Base-by-base conservation (phyloP, 495 filamentous ascomycete species). In the Aspergillus indologenus region DNA sequence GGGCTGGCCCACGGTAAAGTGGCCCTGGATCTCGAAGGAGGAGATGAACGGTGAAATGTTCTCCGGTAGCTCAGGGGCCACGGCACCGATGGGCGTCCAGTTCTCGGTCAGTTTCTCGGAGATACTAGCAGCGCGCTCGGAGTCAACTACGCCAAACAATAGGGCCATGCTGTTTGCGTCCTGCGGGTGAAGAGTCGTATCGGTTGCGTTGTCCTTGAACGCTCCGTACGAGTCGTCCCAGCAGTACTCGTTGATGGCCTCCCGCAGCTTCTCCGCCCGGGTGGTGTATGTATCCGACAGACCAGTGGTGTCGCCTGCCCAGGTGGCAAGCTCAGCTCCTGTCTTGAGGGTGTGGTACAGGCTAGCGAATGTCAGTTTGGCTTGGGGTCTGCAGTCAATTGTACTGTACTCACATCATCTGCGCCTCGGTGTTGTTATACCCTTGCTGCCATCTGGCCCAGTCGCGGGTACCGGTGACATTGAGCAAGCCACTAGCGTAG, bases 11-110 rank as follows among this genome's bases (percentile, higher is more conserved):
- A 79, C 81, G 5, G 73, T 69, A 34, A 77, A 74, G 61, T 87
- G 85, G 9, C 78, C 82, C 64, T 85, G 79, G 19, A 87, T 72
- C 61, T 88, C 84, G 54, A 87, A 84, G 11, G 80, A 79, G 9
- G 79, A 81, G 29, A 83, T 80, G 68, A 88, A 87, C 1, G 85
- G 83, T 5, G 77, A 83, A 47, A 88, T 80, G 59, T 81, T 80
- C 55, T 83, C 79, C 0, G 77, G 79, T 23, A 85, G 75, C 61
- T 88, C 85, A 18, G 75, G 72, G 12, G 83, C 77, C 0, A 81
- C 83, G 7, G 85, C 82, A 44, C 85, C 85, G 52, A 80, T 81
- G 20, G 75, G 76, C 2, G 66, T 80, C 85, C 85, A 87, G 26
- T 85, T 80, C 1, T 68, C 47, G 19, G 70, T 69, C 9, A 88